Evolutionary conservation across 2,329 filamentous ascomycete species (phyloP), one percentile per base, ranked within the genome.

Genomic region (Talaromyces amestolkiae): DNA sequence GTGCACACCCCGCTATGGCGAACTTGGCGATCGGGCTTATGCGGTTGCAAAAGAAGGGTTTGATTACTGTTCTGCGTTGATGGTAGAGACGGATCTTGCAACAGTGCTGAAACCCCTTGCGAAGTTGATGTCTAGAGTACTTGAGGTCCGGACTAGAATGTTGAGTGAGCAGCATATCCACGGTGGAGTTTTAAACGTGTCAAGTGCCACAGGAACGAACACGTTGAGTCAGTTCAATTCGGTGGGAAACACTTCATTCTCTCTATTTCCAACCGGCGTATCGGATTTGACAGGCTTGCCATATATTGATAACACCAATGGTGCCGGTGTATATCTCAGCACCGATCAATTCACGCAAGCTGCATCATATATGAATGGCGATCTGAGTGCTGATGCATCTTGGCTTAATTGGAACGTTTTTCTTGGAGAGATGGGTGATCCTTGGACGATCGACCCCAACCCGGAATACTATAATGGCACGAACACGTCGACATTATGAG

Each of bases 351-450:
- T 17, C 19, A 24, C 31, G 5, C 33, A 37, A 15, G 10, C 53
- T 56, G 15, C 53, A 11, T 56, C 53, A 19, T 45, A 43, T 59
- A 59, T 45, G 39, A 45, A 59, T 45, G 37, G 15, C 3, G 22
- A 59, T 45, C 3, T n/a, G 6, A 22, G 27, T 41, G 27, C 35
- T 22, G 56, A 59, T 33, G 39, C 39, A n/a, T 59, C 56, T 45
- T 59, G 56, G 56, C 22, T 59, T 5, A 59, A 59, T 45, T 59
- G 56, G 56, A 59, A 59, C 45, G 37, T n/a, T n/a, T 59, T 59
- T 24, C 37, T 59, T 6, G 37, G 37, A 3, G 56, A 59, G 37
- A 59, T 59, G 39, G 56, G 56, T 22, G 56, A 59, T 33, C 15
- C 22, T 45, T 59, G 56, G 56, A 45, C 37, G 11, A 10, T 33